phyloP scores from a whole-genome alignment of 2,329 filamentous ascomycete species.

The Aspergillus ochraceoroseus region DNA sequence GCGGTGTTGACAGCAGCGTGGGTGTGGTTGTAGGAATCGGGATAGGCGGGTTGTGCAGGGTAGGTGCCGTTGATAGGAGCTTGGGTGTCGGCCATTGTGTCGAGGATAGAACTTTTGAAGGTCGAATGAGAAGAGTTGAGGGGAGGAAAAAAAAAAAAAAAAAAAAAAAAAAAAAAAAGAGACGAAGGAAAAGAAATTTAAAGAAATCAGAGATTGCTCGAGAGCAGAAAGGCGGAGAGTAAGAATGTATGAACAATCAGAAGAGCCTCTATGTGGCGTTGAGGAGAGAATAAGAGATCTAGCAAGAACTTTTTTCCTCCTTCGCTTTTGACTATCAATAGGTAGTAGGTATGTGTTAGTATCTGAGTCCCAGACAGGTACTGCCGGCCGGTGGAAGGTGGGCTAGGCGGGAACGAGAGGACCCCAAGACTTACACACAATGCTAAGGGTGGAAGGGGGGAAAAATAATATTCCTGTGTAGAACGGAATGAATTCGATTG shows the following conservation, averaged over 20 bases:
- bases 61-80: slow-evolving; percentile 43
- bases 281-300: slow-evolving; percentile 19
- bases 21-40: slow-evolving; percentile 36
- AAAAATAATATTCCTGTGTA: slow-evolving; percentile 12
- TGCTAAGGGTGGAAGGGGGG: slow-evolving; percentile 4
- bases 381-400: slow-evolving; percentile 1
- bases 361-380: slow-evolving; percentile 3
- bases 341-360: slow-evolving; percentile 23
- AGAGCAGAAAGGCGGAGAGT: slow-evolving; percentile 1
- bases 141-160: too few relatives aligned
- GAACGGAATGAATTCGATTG: background rate
- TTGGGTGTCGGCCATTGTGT: slow-evolving; percentile 41
- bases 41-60: slow-evolving; percentile 38
- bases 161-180: too few relatives aligned
- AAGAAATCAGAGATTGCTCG: background rate
- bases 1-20: slow-evolving; percentile 34
- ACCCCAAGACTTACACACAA: slow-evolving; percentile 9
- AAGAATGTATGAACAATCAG: slow-evolving; percentile 10
- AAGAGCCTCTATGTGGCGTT: slow-evolving; percentile 19
- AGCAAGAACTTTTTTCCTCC: slow-evolving; percentile 17
- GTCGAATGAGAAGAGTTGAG: slow-evolving; percentile 8
- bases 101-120: slow-evolving; percentile 15
- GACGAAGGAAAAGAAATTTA: slow-evolving; percentile 10
- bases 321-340: slow-evolving; percentile 22
- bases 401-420: slow-evolving; percentile 3